Conservation (phyloP, 2,329 filamentous ascomycete genomes). For the Colletotrichum melonis region DNA sequence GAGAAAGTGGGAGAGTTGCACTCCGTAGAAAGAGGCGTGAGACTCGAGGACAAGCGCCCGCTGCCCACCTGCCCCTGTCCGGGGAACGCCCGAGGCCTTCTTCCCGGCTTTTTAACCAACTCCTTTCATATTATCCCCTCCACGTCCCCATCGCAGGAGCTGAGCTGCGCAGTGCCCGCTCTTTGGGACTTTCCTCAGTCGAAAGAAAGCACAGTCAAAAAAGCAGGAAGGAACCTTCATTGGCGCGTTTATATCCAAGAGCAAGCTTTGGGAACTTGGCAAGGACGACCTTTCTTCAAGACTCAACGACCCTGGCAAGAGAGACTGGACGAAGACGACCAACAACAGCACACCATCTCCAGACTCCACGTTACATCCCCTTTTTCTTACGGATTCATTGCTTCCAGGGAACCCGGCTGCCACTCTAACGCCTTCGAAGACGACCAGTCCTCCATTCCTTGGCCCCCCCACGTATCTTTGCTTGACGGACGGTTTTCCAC, state of each 20-base stretch:
- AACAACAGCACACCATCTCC: conserved; percentile 16
- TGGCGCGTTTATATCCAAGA: conserved; percentile 1
- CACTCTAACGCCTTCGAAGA: conserved; percentile 16
- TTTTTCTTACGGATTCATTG: conserved; percentile 26
- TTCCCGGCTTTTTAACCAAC: conserved; percentile 14
- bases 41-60: neutral
- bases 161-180: too few relatives aligned
- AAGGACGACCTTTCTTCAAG: neutral
- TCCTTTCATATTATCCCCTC: neutral
- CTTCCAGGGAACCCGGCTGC: conserved; percentile 16
- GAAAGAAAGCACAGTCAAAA: too few relatives aligned
- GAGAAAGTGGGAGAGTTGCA: neutral
- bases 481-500: neutral
- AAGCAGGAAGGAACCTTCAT: neutral
- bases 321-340: neutral
- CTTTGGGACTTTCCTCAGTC: too few relatives aligned
- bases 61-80: conserved; percentile 17
- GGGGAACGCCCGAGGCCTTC: conserved; percentile 30
- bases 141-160: neutral
- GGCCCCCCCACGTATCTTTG: conserved; percentile 9
- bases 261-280: neutral
- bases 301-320: neutral
- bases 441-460: conserved; percentile 8
- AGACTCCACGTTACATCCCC: conserved; percentile 34
- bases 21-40: neutral